Conservation (phyloP, 345 rosid species). For the Eucalyptus regnans region DNA sequence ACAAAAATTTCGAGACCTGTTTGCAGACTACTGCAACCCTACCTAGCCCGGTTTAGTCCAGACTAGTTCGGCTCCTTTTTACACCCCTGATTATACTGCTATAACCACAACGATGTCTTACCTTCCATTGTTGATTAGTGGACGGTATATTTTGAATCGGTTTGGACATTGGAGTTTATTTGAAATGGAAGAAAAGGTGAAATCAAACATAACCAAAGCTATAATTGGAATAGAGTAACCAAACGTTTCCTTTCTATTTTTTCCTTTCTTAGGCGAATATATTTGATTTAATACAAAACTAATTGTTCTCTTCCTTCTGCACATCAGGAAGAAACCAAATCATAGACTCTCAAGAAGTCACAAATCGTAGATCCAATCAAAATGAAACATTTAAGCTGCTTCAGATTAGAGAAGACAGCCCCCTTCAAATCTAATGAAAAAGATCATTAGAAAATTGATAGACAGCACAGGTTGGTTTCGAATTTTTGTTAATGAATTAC, state of each 20-base stretch:
- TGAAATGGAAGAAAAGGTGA: too few species aligned
- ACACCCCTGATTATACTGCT: neutral
- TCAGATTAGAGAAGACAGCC: neutral
- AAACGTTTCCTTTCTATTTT: too few species aligned
- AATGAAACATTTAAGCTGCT: neutral
- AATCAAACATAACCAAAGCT: neutral
- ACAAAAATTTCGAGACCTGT: neutral
- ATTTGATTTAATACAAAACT: too few species aligned
- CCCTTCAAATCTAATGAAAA: neutral
- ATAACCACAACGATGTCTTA: fast-evolving
- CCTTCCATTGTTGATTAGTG: neutral
- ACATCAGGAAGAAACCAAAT: neutral
- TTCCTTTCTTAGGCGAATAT: too few species aligned
- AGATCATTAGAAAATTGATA: neutral
- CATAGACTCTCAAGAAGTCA: neutral
- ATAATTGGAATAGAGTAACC: too few species aligned
- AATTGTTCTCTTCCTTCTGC: too few species aligned
- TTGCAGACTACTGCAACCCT: fast-evolving
- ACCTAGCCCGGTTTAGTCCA: fast-evolving
- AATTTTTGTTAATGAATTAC: neutral
- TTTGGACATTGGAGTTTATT: fast-evolving
- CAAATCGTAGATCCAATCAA: neutral
- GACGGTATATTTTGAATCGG: neutral
- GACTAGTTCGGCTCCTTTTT: fast-evolving
- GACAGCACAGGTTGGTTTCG: neutral